These are phyloP conservation scores for Penicillium bialowiezense DNA, from an alignment of 495 filamentous ascomycete genomes.

Conservation along the genomic window DNA sequence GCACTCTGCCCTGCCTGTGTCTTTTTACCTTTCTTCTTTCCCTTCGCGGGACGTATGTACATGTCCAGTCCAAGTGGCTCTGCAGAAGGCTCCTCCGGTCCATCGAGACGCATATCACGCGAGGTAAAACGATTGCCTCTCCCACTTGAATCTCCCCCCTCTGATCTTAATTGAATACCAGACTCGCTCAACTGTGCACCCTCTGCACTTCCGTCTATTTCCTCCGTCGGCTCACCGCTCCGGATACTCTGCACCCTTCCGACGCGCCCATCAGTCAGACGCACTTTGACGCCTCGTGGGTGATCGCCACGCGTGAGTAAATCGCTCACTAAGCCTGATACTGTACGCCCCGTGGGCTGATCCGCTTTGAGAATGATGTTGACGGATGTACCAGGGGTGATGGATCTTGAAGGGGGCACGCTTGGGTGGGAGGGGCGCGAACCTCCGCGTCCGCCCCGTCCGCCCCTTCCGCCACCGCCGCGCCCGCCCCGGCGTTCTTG, in stretches of 20 bases:
- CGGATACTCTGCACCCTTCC: constrained; percentile 57
- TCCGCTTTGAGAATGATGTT: constrained; percentile 70
- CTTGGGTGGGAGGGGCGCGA: constrained; percentile 5
- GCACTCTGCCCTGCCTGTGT: background rate
- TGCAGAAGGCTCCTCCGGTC: constrained; percentile 7
- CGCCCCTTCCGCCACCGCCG: too few relatives aligned
- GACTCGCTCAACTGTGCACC: background rate
- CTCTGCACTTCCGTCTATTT: constrained; percentile 2
- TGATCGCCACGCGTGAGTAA: constrained; percentile 69
- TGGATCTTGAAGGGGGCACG: constrained; percentile 17
- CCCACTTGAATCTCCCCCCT: constrained; percentile 1
- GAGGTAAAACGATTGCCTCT: constrained; percentile 7
- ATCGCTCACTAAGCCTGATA: constrained; percentile 56
- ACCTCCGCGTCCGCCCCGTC: constrained; percentile 1
- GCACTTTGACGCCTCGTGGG: constrained; percentile 74
- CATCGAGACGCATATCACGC: constrained; percentile 7
- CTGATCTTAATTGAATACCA: too few relatives aligned
- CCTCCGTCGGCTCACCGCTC: background rate
- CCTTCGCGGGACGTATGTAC: constrained; percentile 10
- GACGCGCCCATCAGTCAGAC: constrained; percentile 62
- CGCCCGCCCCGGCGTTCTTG: too few relatives aligned
- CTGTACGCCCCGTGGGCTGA: constrained; percentile 66
- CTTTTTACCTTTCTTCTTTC: constrained; percentile 8
- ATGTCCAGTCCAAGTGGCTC: constrained; percentile 9
- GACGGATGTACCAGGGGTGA: constrained; percentile 51